Evolutionary conservation across 202 grass and related monocot genomes (phyloP).

Genomic region (Hordeum pubiflorum): DNA sequence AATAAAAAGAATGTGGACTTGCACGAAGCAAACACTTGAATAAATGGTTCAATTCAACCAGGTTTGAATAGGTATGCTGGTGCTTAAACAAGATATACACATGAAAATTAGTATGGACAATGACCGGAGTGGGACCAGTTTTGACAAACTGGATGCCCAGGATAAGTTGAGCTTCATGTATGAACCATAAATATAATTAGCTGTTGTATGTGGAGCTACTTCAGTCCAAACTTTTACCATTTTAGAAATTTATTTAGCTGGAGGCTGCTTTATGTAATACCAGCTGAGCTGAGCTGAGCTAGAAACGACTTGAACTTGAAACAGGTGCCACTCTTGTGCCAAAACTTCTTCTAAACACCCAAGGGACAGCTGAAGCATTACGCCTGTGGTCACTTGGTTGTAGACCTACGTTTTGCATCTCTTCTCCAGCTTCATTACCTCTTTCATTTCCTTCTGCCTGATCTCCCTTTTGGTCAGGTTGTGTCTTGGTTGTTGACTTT

Average conservation of each 20-base stretch:
- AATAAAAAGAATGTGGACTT: not conserved
- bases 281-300: not conserved
- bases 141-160: not conserved
- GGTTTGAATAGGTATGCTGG: not conserved
- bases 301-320: not conserved
- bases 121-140: not conserved
- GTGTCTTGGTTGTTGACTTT: not conserved
- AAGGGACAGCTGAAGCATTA: not conserved
- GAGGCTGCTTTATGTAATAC: not conserved
- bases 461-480: not conserved
- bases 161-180: not conserved
- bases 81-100: not conserved
- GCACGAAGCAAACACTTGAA: not conserved
- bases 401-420: not conserved
- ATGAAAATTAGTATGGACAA: not conserved
- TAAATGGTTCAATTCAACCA: not conserved
- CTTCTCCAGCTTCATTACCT: not conserved
- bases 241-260: not conserved
- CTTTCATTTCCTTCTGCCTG: not conserved
- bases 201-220: not conserved
- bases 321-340: not conserved
- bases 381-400: not conserved
- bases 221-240: not conserved
- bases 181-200: not conserved
- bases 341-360: not conserved